phyloP scores from a whole-genome alignment of 106 monocot genomes.

The Phalaenopsis aphrodite region DNA sequence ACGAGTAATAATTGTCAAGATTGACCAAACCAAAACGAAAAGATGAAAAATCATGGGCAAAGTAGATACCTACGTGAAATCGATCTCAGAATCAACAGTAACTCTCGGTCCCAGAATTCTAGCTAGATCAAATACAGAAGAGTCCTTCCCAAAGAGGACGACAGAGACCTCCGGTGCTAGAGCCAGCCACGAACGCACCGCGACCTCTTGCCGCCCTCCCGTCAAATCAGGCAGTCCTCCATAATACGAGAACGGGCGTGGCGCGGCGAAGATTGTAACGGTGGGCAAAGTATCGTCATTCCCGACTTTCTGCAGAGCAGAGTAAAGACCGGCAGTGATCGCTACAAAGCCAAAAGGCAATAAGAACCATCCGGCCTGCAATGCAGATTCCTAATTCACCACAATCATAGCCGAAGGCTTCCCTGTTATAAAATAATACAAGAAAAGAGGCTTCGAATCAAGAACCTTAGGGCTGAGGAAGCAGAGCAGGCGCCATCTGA shows the following conservation, averaged over 20 bases:
- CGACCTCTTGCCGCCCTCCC: slow-evolving; percentile 49
- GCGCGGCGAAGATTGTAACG: slow-evolving; percentile 64
- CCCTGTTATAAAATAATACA: neutral
- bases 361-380: neutral
- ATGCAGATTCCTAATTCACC: neutral
- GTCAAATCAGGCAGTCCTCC: slow-evolving; percentile 7
- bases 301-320: neutral
- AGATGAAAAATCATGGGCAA: neutral
- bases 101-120: slow-evolving; percentile 51
- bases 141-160: slow-evolving; percentile 62
- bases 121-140: slow-evolving; percentile 42
- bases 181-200: slow-evolving; percentile 77
- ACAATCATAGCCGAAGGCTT: neutral
- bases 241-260: slow-evolving; percentile 21
- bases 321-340: neutral
- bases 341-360: neutral
- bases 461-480: neutral
- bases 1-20: too few species aligned
- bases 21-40: neutral
- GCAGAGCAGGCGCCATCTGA: neutral
- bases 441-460: neutral
- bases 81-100: slow-evolving; percentile 55
- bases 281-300: slow-evolving; percentile 16
- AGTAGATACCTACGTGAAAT: slow-evolving; percentile 58
- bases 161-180: slow-evolving; percentile 42